Evolutionary conservation across 176 grass and related monocot genomes (phyloP).

Genomic region (Phyllostachys edulis): DNA sequence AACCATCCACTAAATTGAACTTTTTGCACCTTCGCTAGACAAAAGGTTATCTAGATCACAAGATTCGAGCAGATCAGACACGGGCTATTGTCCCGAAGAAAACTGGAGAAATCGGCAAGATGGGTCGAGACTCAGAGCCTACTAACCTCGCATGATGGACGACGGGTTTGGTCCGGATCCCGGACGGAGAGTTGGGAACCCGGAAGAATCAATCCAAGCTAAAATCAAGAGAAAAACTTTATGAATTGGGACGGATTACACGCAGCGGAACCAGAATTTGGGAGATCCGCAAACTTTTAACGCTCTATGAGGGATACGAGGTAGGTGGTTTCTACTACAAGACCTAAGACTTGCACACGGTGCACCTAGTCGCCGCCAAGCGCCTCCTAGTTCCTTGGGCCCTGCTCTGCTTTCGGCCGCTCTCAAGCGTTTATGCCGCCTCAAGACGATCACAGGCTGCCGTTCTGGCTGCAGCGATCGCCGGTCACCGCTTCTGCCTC

Average conservation of each 20-base stretch:
- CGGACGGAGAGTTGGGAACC: neutral
- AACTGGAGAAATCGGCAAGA: neutral
- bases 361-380: no score
- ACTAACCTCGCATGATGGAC: conserved; percentile 50
- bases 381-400: no score
- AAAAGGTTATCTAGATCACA: neutral
- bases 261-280: no score
- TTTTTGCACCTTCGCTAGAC: neutral
- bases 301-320: no score
- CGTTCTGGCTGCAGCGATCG: no score
- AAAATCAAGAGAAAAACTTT: neutral
- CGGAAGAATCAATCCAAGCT: neutral
- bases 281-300: no score
- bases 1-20: neutral
- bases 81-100: neutral
- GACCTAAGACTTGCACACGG: no score
- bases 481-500: no score
- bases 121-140: neutral
- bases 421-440: no score
- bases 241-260: neutral
- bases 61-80: neutral
- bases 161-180: neutral
- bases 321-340: no score
- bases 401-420: no score
- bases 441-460: no score